phyloP scores from a whole-genome alignment of 345 rosid genomes.

The Bretschneidera sinensis region DNA sequence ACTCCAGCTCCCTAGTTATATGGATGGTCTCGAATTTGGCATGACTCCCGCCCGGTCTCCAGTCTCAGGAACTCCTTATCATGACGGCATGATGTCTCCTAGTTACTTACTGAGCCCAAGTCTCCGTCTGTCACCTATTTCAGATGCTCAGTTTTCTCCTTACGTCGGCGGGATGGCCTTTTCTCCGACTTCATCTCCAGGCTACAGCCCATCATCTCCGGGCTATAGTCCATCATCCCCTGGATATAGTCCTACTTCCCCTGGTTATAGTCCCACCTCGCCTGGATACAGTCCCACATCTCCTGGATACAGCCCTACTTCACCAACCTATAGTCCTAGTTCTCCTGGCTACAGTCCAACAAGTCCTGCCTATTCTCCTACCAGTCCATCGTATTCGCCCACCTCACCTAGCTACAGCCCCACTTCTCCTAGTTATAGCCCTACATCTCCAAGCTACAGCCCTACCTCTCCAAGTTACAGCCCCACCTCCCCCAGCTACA shows the following conservation, averaged over 20 bases:
- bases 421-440: conserved; percentile 78
- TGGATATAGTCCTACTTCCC: conserved; percentile 66
- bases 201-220: conserved; percentile 78
- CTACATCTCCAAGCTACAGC: conserved; percentile 75
- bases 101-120: conserved; percentile 74
- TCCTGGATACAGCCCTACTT: conserved; percentile 82
- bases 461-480: conserved; percentile 85
- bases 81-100: conserved; percentile 97
- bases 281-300: conserved; percentile 86
- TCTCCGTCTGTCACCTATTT: conserved; percentile 69
- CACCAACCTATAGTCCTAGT: conserved; percentile 86
- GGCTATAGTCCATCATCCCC: conserved; percentile 71
- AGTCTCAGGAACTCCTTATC: conserved; percentile 86
- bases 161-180: conserved; percentile 87
- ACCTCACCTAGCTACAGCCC: conserved; percentile 75
- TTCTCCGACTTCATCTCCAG: conserved; percentile 83
- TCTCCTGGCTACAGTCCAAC: conserved; percentile 88
- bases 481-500: conserved; percentile 72
- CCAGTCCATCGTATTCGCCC: conserved; percentile 69
- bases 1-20: conserved; percentile 94
- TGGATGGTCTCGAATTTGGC: conserved; percentile 86
- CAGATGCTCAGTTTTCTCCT: conserved; percentile 94
- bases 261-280: conserved; percentile 79
- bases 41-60: conserved; percentile 95
- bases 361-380: conserved; percentile 78